Conservation (phyloP, 306 rosid genomes). For the Cucurbita maxima region DNA sequence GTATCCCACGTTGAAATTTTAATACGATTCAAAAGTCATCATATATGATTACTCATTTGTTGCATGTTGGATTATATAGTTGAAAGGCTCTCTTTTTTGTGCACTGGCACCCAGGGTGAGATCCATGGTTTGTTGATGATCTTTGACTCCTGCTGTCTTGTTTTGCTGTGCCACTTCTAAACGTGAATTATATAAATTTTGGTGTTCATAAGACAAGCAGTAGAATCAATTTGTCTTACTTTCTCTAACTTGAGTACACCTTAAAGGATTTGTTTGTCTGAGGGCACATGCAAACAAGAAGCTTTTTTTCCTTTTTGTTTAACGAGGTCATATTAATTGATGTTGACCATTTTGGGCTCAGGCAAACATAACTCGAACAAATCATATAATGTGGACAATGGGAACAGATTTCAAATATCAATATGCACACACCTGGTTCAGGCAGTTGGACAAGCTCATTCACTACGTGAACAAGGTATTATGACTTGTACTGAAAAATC, state of each 20-base stretch:
- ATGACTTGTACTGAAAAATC: background rate
- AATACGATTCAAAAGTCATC: background rate
- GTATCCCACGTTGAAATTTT: background rate
- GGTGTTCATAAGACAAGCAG: background rate
- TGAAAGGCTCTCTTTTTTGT: background rate
- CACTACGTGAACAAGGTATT: conserved; percentile 77
- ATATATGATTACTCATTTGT: background rate
- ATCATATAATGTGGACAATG: conserved; percentile 98
- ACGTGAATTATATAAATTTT: background rate
- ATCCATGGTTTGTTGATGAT: background rate
- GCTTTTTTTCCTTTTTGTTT: background rate
- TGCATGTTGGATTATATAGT: background rate
- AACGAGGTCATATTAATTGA: conserved; percentile 11
- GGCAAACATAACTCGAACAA: conserved; percentile 89
- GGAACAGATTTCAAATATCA: conserved; percentile 99
- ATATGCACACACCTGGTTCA: conserved; percentile 75
- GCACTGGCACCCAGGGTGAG: background rate
- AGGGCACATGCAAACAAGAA: background rate
- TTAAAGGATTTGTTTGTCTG: background rate
- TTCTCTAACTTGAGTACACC: background rate
- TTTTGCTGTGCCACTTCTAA: background rate
- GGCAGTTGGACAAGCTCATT: conserved; percentile 84
- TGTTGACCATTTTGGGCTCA: conserved; percentile 28
- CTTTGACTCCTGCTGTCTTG: background rate
- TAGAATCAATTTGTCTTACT: background rate